Base-by-base conservation (phyloP, 192 early-diverging fungal species). In the Thoreauomyces humboldtii region DNA sequence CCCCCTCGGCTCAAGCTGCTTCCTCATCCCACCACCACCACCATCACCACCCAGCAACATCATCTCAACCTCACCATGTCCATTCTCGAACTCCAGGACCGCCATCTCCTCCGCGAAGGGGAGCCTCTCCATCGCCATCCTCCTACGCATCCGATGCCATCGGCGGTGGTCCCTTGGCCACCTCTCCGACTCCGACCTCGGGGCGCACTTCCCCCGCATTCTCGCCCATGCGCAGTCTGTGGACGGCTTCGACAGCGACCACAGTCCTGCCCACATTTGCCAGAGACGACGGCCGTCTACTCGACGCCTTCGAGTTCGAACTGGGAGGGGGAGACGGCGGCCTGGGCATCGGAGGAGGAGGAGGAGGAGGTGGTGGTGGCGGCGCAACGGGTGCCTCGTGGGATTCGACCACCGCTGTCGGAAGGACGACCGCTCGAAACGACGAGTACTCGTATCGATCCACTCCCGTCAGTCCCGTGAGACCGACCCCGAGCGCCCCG, bases 291-390 rank as follows among this genome's bases (percentile, higher is more conserved):
- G 63, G 51, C 7, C 51, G 64, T 3, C 35, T 66, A 3, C 12
- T 55, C 2, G 52, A 45, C 46, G 54, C 24, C 3, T 66, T 66
- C 46, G 64, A 57, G n/a, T 66, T 66, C 46, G 64, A 66, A 14
- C 25, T 57, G 38, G 64, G 46, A 31, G 44, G 54, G 7, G 9
- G 15, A 1, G 33, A 29, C 15, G 24, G 35, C 2, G 50, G 50
- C 17, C 25, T 52, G 25, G 50, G 27, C 21, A 22, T 59, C 41
- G 56, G 35, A 35, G 5, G 32, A 0, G 43, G 51, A 57, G 15
- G 29, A 52, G 63, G 22, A 15, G 29, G 50, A 52, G 25, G 50
- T 2, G 29, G 17, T 28, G 29, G 50, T 31, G 29, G 2, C 7
- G 32, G 15, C 22, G 7, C 47, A 28, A 52, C 27, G 6, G 50